Evolutionary conservation across 2,329 filamentous ascomycete species (phyloP), one percentile per base, ranked within the genome.

Genomic region (Decorospora gaudefroyi): DNA sequence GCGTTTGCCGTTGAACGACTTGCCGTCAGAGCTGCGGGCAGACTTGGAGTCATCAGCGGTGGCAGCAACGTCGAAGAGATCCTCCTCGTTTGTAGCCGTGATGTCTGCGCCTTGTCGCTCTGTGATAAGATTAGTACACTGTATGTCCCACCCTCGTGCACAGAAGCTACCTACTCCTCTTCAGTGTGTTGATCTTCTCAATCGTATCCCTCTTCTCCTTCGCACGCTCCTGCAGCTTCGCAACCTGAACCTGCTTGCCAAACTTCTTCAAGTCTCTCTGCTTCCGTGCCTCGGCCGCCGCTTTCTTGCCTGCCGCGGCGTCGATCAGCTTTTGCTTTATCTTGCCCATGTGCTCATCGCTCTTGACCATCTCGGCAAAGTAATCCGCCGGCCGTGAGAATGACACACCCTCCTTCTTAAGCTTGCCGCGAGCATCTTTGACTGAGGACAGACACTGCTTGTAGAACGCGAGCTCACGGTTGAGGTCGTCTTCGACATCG

Each of bases 321-420:
- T 97, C 91, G 51, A 96, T 81, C 63, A 97, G 77, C 79, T 95
- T 95, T 65, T 86, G 83, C 79, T 95, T 95, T 69, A 99, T 88
- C 79, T 88, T 91, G 69, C 88, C 88, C 93, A 99, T 99, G 72
- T 96, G 93, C 63, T 95, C 92, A 69, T 99, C 93, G 64, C 86
- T 89, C 82, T 97, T 97, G 64, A 96, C 86, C 91, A 97, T 99
- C 78, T 99, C 93, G 30, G 93, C 93, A 63, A 99, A 99, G 76
- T 95, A 99, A 74, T 99, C 93, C 42, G 83, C 85, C 3, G 93
- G 93, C 7, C 93, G 82, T 18, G 89, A 86, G 74, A 99, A 99
- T 5, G 88, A 82, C 1, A 92, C 80, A 6, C 86, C 86, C 71
- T 96, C 92, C 53, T 86, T 85, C 66, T 88, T 86, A 16, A 99